Evolutionary conservation across 179 eudicot species (phyloP).

Genomic region (Silene coronaria): DNA sequence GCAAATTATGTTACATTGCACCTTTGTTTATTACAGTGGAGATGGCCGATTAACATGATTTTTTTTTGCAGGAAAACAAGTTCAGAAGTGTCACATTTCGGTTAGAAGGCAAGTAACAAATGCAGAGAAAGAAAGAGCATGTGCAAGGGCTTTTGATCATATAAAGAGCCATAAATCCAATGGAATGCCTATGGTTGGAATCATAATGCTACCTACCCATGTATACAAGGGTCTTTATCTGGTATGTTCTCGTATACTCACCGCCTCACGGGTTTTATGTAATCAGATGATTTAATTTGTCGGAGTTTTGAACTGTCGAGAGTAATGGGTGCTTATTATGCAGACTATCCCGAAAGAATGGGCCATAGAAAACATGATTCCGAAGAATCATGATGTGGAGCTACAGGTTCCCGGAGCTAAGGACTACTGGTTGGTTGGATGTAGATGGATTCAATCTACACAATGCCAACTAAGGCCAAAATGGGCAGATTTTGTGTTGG

Average conservation of each 20-base stretch:
- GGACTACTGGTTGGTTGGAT: slow-evolving; percentile 10
- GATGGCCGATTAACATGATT: not conserved
- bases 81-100: slow-evolving; percentile 13
- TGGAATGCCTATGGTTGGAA: slow-evolving; percentile 1
- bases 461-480: slow-evolving; percentile 14
- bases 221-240: slow-evolving; percentile 18
- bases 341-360: slow-evolving; percentile 24
- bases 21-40: not conserved
- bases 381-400: slow-evolving; percentile 4
- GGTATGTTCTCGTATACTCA: not conserved
- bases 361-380: slow-evolving; percentile 10
- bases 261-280: not conserved
- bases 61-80: slow-evolving; percentile 18
- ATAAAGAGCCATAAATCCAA: not conserved
- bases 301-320: not conserved
- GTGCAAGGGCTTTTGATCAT: not conserved
- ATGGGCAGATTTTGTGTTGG: slow-evolving; percentile 20
- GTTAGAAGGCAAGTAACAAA: slow-evolving; percentile 14
- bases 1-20: not conserved
- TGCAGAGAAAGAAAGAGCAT: slow-evolving; percentile 14
- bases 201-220: slow-evolving; percentile 16
- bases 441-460: slow-evolving; percentile 8
- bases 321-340: not conserved
- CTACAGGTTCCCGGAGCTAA: slow-evolving; percentile 4
- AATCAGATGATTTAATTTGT: not conserved